These are phyloP conservation scores for Schizophyllum commune DNA, from an alignment of 1,284 basidiomycete species.

Conservation along the genomic window DNA sequence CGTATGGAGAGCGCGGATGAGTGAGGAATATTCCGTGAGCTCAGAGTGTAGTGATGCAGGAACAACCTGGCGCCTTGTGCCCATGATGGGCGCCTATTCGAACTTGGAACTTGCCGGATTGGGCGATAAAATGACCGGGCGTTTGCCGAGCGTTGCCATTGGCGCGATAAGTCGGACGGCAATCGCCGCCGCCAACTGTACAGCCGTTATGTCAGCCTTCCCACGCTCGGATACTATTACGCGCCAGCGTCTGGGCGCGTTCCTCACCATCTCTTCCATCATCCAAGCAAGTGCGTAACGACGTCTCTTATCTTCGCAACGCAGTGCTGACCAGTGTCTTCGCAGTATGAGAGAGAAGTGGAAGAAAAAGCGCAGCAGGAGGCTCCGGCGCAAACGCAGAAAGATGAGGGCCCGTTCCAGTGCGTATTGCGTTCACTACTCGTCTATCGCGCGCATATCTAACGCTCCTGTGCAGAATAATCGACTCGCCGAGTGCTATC, in stretches of 20 bases:
- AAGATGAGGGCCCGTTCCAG: constrained; percentile 89
- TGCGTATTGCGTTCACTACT: constrained; percentile 32
- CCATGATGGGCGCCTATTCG: not conserved
- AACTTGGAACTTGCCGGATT: not conserved
- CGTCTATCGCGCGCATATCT: not conserved
- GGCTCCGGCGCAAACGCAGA: constrained; percentile 83
- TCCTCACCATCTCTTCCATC: constrained; percentile 22
- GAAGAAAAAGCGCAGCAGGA: constrained; percentile 86
- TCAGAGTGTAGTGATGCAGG: constrained; percentile 48
- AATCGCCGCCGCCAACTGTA: not conserved
- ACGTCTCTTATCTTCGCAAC: constrained; percentile 1
- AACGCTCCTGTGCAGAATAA: not conserved
- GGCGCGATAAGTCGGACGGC: not conserved
- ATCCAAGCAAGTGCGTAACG: constrained; percentile 29
- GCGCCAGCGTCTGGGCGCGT: constrained; percentile 13
- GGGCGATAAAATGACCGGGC: not conserved
- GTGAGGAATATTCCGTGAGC: constrained; percentile 53
- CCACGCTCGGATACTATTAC: not conserved
- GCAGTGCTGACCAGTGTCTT: constrained; percentile 2
- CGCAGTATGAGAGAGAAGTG: constrained; percentile 85
- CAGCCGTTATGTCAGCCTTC: not conserved
- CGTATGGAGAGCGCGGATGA: constrained; percentile 50
- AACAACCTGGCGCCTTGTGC: constrained; percentile 26
- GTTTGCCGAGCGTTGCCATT: not conserved
- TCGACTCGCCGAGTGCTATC: not conserved